Evolutionary conservation across 2,329 filamentous ascomycete genomes (phyloP), one percentile per base, ranked within the genome.

Genomic region (Cercospora berteroae): DNA sequence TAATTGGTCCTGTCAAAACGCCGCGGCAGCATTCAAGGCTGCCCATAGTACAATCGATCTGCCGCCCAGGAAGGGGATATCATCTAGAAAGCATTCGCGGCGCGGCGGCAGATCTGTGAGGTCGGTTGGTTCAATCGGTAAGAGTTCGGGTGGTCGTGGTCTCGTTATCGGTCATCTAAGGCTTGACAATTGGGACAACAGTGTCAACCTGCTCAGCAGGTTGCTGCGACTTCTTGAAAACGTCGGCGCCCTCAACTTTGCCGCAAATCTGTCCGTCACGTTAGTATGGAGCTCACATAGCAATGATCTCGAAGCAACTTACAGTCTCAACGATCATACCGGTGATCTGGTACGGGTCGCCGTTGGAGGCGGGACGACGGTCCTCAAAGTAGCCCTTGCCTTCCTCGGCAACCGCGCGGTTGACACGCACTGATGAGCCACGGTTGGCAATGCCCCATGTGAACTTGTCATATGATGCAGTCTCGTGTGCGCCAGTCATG

Each of bases 401-500:
- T 81, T 96, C 92, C 79, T 91, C 89, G 59, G 91, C 93, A 75
- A 87, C 88, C 76, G 93, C 89, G 76, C 93, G 90, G 75, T 94
- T 94, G 75, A 99, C 95, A 80, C 95, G 92, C 77, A 98, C 94
- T 44, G 91, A 96, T 67, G 92, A 90, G 77, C 94, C 95, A 82
- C 95, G 93, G 89, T 98, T 94, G 81, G 95, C 95, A 70, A 98
- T 90, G 79, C 95, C 94, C 82, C 90, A 98, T 75, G 88, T 89
- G 88, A 99, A 99, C 80, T 90, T 87, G 79, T 99, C 94, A 78
- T 97, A 97, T 75, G 86, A 88, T 57, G 94, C 94, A 10, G 95
- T 99, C 89, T 99, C 95, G 83, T 97, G 93, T 73, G 87, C 87
- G 75, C 95, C 95, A 63, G 94, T 98, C 76, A 98, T 90, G 79